Conservation (phyloP, 2,329 filamentous ascomycete species). For the Keithomyces neogunnii region DNA sequence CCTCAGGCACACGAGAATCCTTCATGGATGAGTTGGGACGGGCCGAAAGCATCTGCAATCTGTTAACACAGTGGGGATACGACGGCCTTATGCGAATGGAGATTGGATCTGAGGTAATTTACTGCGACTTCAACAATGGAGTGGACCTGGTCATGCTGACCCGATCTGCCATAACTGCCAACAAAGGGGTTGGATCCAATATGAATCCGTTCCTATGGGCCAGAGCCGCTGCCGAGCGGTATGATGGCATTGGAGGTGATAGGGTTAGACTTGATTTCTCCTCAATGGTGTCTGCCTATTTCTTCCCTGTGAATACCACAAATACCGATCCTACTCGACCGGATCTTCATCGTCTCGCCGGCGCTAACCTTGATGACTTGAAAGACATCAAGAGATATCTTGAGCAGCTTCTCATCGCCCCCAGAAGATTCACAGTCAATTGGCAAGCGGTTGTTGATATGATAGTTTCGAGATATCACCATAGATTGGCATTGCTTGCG, state of each 20-base stretch:
- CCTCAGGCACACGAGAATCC: background rate
- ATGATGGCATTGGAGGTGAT: slow-evolving; percentile 24
- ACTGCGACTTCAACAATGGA: slow-evolving; percentile 44
- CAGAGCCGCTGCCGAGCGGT: slow-evolving; percentile 24
- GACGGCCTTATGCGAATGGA: slow-evolving; percentile 55
- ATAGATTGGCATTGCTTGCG: slow-evolving; percentile 36
- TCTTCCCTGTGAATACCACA: slow-evolving; percentile 30
- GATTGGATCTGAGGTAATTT: slow-evolving; percentile 55
- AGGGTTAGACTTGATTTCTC: slow-evolving; percentile 29
- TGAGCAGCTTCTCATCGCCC: background rate
- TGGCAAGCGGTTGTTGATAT: slow-evolving; percentile 58
- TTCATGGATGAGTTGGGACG: slow-evolving; percentile 14
- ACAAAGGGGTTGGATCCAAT: background rate
- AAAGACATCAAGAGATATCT: background rate
- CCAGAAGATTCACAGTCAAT: slow-evolving; percentile 22
- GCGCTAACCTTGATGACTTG: background rate
- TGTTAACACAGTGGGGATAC: slow-evolving; percentile 40
- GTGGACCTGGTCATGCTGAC: slow-evolving; percentile 21
- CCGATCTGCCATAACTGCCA: slow-evolving; percentile 14
- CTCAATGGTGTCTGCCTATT: slow-evolving; percentile 33
- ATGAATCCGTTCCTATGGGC: slow-evolving; percentile 15
- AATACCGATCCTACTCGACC: slow-evolving; percentile 17
- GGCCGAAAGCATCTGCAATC: slow-evolving; percentile 40
- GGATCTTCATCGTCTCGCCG: slow-evolving; percentile 11
- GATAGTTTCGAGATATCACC: slow-evolving; percentile 49